Evolutionary conservation across 148 eudicot genomes (phyloP).

Genomic region (Beta vulgaris): DNA sequence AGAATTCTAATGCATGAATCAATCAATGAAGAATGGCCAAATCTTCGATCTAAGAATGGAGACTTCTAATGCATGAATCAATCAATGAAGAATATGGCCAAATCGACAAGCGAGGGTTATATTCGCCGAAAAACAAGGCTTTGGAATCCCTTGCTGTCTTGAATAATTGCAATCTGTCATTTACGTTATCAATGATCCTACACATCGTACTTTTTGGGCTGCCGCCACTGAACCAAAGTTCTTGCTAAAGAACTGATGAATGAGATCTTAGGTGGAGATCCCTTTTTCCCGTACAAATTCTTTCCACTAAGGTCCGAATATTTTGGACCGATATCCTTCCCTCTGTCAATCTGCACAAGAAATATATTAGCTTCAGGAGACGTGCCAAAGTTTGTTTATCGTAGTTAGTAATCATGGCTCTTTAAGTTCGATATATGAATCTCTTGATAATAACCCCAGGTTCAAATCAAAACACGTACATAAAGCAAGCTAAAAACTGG

Average conservation of each 20-base stretch:
- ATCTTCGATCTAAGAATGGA: constrained; percentile 36
- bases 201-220: constrained; percentile 80
- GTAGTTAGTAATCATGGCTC: not conserved
- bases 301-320: constrained; percentile 89
- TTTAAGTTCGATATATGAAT: not conserved
- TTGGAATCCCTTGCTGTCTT: constrained; percentile 26
- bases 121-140: constrained; percentile 15
- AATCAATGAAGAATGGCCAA: constrained; percentile 38
- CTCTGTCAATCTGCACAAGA: constrained; percentile 78
- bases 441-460: not conserved
- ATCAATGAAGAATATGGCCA: constrained; percentile 38
- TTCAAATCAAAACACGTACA: not conserved
- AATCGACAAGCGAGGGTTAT: constrained; percentile 26
- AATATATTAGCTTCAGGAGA: constrained; percentile 9
- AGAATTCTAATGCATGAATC: constrained; percentile 30
- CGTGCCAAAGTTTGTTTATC: not conserved
- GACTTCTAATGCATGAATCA: constrained; percentile 31
- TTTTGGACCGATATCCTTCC: constrained; percentile 74
- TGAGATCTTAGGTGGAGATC: constrained; percentile 52
- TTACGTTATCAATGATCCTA: constrained; percentile 29
- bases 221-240: constrained; percentile 71
- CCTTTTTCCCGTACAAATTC: constrained; percentile 66
- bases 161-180: constrained; percentile 20
- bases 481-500: not conserved
- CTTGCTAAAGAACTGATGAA: constrained; percentile 60